These are phyloP conservation scores for Cyberlindnera euphorbiiphila DNA, from an alignment of 805 yeast genomes.

Conservation along the genomic window DNA sequence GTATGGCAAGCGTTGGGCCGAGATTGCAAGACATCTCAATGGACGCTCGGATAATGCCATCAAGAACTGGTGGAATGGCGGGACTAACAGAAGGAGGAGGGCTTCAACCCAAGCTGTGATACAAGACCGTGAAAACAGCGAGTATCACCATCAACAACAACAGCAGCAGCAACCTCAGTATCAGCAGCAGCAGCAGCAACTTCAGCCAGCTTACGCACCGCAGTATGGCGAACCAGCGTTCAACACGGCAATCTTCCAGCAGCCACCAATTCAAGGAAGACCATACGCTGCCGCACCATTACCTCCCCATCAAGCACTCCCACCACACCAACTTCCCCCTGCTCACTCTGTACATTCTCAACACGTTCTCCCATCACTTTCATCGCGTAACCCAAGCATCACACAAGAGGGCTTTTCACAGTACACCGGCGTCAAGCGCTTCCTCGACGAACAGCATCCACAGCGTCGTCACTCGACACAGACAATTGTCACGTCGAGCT, in stretches of 20 bases:
- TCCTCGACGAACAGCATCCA: conserved; percentile 27
- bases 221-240: no score
- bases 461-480: conserved; percentile 30
- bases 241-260: conserved; percentile 22
- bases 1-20: conserved; percentile 92
- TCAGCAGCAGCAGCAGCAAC: conserved; percentile 8
- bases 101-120: conserved; percentile 32
- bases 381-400: conserved; percentile 24
- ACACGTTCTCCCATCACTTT: conserved; percentile 18
- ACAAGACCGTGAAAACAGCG: no score
- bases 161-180: conserved; percentile 3
- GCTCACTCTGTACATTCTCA: neutral
- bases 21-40: conserved; percentile 79
- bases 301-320: conserved; percentile 14
- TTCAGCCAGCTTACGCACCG: no score
- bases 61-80: conserved; percentile 96
- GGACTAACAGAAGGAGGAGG: conserved; percentile 77
- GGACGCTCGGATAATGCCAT: conserved; percentile 90
- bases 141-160: conserved; percentile 2
- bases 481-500: conserved; percentile 24
- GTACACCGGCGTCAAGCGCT: conserved; percentile 28
- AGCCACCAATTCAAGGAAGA: conserved; percentile 6
- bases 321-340: conserved; percentile 9
- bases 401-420: conserved; percentile 24
- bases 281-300: conserved; percentile 8